These are phyloP conservation scores for Ilyonectria destructans DNA, from an alignment of 2,329 filamentous ascomycete species.

Conservation along the genomic window DNA sequence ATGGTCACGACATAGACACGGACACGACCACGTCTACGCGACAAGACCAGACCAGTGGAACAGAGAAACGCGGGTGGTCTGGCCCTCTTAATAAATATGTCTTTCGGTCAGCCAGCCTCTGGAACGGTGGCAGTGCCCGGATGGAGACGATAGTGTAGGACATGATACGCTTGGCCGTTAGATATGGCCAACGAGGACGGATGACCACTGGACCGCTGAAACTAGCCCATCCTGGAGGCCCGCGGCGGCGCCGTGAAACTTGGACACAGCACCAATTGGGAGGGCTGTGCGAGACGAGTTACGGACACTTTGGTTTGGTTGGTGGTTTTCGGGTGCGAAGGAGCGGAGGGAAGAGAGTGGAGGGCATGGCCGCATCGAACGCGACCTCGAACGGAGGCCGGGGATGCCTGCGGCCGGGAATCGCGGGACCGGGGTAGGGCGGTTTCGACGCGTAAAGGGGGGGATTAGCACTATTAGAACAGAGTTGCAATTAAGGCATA, in stretches of 20 bases:
- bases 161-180: slow-evolving; percentile 14
- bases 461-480: not conserved
- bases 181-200: slow-evolving; percentile 6
- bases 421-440: slow-evolving; percentile 20
- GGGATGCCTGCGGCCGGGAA: slow-evolving; percentile 21
- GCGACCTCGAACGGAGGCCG: slow-evolving; percentile 33
- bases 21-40: slow-evolving; percentile 36
- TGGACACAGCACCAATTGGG: slow-evolving; percentile 24
- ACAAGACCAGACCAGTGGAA: slow-evolving; percentile 35
- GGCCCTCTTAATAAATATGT: slow-evolving; percentile 43
- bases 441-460: slow-evolving; percentile 28
- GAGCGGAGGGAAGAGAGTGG: not conserved
- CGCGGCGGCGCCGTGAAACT: slow-evolving; percentile 5
- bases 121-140: not conserved
- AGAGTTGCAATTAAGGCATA: not conserved
- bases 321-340: not conserved
- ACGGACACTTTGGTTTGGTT: not conserved
- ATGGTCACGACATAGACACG: slow-evolving; percentile 38
- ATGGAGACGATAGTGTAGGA: slow-evolving; percentile 3
- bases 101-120: not conserved
- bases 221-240: slow-evolving; percentile 12
- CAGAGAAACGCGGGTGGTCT: slow-evolving; percentile 42
- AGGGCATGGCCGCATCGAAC: slow-evolving; percentile 41
- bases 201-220: not conserved
- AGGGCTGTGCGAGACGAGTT: slow-evolving; percentile 3